A percentile compares a stretch with the other conserved stretches of the same genome.
These are phyloP conservation scores for Trichoderma reesei DNA, from an alignment of 495 filamentous ascomycete species.

Conservation along the genomic window DNA sequence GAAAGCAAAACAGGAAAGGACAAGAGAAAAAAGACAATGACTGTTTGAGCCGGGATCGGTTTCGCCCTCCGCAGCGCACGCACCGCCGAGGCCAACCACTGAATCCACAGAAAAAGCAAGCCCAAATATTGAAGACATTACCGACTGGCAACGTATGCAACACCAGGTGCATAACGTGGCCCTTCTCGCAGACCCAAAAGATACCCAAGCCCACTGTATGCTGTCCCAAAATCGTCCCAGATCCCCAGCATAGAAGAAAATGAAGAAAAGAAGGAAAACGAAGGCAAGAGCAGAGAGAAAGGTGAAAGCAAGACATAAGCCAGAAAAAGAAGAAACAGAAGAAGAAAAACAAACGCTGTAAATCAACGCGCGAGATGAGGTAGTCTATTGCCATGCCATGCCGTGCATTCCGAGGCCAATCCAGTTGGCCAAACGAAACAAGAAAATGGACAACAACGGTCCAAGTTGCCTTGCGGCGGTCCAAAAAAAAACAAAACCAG, in stretches of 20 bases:
- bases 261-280: background rate
- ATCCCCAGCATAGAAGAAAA: background rate
- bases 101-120: background rate
- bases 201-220: background rate
- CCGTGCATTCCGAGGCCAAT: conserved; percentile 1
- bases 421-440: background rate
- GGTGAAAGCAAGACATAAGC: background rate
- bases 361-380: background rate
- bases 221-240: background rate
- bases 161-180: conserved; percentile 5
- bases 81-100: background rate
- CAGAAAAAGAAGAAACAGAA: no score
- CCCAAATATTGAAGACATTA: background rate
- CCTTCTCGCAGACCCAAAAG: background rate
- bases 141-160: background rate
- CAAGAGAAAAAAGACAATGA: background rate
- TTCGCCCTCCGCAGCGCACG: background rate
- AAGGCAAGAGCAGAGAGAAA: background rate
- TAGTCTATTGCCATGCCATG: conserved; percentile 7
- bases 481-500: background rate
- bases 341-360: background rate
- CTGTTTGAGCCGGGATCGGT: background rate
- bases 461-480: background rate
- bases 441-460: background rate
- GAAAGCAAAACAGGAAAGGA: background rate